These are phyloP conservation scores for Populus pruinosa DNA, from an alignment of 345 rosid species.

Conservation along the genomic window DNA sequence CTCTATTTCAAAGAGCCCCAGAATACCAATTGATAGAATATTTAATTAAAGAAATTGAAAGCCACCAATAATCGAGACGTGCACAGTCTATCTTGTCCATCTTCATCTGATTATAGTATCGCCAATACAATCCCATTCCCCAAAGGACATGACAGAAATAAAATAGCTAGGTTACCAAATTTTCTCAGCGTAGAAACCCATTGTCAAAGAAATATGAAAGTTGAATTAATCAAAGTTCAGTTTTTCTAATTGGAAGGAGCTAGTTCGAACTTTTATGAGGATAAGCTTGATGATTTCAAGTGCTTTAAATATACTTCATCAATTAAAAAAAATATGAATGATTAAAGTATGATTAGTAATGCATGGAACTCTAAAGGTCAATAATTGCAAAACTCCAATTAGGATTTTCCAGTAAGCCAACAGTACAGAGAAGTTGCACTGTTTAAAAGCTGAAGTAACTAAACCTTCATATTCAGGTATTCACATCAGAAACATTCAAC, in stretches of 20 bases:
- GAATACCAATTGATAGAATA: neutral
- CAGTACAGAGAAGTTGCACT: neutral
- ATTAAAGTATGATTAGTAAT: neutral
- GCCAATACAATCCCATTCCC: neutral
- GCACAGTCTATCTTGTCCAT: neutral
- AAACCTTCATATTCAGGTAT: neutral
- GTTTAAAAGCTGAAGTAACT: neutral
- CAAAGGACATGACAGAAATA: neutral
- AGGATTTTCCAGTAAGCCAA: neutral
- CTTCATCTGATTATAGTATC: neutral
- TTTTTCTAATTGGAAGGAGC: too few relatives aligned
- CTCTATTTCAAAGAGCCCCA: neutral
- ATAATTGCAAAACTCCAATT: neutral
- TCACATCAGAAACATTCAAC: neutral
- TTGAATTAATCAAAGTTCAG: too few relatives aligned
- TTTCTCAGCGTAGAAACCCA: neutral
- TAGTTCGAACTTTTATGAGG: too few relatives aligned
- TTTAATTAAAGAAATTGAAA: neutral
- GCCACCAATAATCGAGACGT: neutral
- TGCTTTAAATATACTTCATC: too few relatives aligned
- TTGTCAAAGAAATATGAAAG: too few relatives aligned
- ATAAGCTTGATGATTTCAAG: too few relatives aligned
- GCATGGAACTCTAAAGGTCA: neutral
- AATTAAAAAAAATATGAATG: neutral
- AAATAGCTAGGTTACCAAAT: neutral